Base-by-base conservation (phyloP, 108 stramenopile genomes). In the Stephanodiscus minutulus region DNA sequence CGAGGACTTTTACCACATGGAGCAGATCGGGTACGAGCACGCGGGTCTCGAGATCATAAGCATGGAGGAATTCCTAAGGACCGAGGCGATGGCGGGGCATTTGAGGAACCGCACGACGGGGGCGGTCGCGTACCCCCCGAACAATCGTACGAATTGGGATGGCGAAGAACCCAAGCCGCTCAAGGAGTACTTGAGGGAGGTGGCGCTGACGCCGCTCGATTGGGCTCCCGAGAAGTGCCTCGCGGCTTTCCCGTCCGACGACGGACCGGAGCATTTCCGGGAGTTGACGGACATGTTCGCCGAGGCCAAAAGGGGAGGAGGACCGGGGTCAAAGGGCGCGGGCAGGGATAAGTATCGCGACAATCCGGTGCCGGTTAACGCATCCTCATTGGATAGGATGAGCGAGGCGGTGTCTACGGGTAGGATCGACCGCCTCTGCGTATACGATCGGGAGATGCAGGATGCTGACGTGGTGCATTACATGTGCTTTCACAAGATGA, bases 61-160 rank as follows among this genome's bases (percentile, higher is more conserved):
- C 0, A 95, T 85, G 82, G 74, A 88, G 55, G 89, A 94, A 52
- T 88, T 92, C 59, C 49, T 87, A 9, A 56, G 79, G 76, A 72
- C 70, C 17, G 88, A 89, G 55, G 82, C 70, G 21, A 72, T 83
- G 75, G 66, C 70, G 33, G 86, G 85, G 25, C 74, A 83, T 47
- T 57, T 89, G 28, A 37, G 49, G 11, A 67, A 86, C 46, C 69
- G 74, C 21, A 70, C 73, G 37, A 83, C 87, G 17, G 87, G 87
- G 12, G 54, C 64, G 22, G 86, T 85, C 28, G 67, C 63, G 17
- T 89, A 82, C 49, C 92, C 92, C 22, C 92, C 92, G 22, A 17
- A 75, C 64, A 75, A 91, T 68, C 76, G 83, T 24, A 92, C 91
- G 5, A 74, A 89, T 56, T 95, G 87, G 87, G 85, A 95, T 73